Conservation (phyloP, 805 yeast species). For the Cyberlindnera maritima region DNA sequence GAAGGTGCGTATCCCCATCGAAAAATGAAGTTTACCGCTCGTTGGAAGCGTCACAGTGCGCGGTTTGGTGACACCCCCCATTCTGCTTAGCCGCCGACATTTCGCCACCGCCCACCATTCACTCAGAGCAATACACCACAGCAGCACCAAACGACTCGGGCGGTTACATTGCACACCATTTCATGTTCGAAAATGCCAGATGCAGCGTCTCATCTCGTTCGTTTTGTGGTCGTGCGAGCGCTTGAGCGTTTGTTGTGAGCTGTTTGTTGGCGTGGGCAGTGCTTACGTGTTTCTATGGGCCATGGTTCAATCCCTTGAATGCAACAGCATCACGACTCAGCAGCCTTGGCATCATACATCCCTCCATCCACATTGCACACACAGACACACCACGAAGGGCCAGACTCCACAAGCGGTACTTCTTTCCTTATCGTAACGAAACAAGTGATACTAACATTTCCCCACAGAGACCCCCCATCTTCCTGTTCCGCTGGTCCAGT, state of each 20-base stretch:
- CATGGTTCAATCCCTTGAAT: too few species aligned
- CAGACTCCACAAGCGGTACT: background rate
- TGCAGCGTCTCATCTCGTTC: too few species aligned
- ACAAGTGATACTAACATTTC: constrained; percentile 21
- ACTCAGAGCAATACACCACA: background rate
- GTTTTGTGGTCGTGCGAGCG: too few species aligned
- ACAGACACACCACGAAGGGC: too few species aligned
- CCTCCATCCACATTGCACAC: too few species aligned
- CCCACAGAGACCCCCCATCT: constrained; percentile 89
- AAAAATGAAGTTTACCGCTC: background rate
- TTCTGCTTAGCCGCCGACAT: background rate
- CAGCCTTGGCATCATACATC: too few species aligned
- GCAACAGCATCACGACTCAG: too few species aligned
- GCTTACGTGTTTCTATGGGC: too few species aligned
- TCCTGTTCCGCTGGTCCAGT: constrained; percentile 99
- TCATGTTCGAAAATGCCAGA: too few species aligned
- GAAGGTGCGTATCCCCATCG: constrained; percentile 62
- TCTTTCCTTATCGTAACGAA: background rate
- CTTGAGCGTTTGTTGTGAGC: too few species aligned
- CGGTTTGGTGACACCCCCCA: background rate
- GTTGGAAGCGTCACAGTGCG: background rate
- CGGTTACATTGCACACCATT: background rate
- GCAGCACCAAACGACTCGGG: background rate
- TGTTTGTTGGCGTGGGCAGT: too few species aligned
- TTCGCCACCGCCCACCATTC: background rate